Conservation (phyloP, 1,284 basidiomycete species). For the Gomphus bonarii region DNA sequence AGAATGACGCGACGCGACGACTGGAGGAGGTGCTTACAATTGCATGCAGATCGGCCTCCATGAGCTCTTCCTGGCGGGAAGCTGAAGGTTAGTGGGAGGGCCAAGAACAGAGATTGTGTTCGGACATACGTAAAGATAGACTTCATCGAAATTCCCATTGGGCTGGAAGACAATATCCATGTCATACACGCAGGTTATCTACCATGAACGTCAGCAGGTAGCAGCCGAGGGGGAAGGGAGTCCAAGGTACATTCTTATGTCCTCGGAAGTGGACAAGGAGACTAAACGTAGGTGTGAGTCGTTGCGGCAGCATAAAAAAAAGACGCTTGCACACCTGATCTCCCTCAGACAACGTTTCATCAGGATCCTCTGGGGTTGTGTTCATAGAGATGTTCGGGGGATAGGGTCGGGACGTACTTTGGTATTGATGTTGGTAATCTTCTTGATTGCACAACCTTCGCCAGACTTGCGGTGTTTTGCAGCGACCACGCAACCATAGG, state of each 20-base stretch:
- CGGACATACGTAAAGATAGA: slow-evolving; percentile 78
- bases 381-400: slow-evolving; percentile 4
- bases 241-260: slow-evolving; percentile 75
- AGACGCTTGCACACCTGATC: slow-evolving; percentile 59
- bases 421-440: slow-evolving; percentile 96
- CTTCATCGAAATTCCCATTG: slow-evolving; percentile 87
- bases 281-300: slow-evolving; percentile 28
- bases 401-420: slow-evolving; percentile 44
- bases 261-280: slow-evolving; percentile 92
- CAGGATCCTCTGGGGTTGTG: slow-evolving; percentile 60
- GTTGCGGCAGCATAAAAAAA: not conserved
- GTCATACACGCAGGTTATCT: slow-evolving; percentile 91
- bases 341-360: slow-evolving; percentile 92
- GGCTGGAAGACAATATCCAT: slow-evolving; percentile 93
- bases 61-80: slow-evolving; percentile 74
- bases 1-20: not conserved
- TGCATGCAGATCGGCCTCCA: slow-evolving; percentile 99
- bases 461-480: slow-evolving; percentile 77
- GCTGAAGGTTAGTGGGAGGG: not conserved
- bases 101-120: not conserved
- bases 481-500: slow-evolving; percentile 87
- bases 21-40: slow-evolving; percentile 51
- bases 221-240: slow-evolving; percentile 14
- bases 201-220: slow-evolving; percentile 13
- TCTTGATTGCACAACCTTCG: slow-evolving; percentile 91